Base-by-base conservation (phyloP, 1,284 basidiomycete species). In the Fomitopsis pinicola region DNA sequence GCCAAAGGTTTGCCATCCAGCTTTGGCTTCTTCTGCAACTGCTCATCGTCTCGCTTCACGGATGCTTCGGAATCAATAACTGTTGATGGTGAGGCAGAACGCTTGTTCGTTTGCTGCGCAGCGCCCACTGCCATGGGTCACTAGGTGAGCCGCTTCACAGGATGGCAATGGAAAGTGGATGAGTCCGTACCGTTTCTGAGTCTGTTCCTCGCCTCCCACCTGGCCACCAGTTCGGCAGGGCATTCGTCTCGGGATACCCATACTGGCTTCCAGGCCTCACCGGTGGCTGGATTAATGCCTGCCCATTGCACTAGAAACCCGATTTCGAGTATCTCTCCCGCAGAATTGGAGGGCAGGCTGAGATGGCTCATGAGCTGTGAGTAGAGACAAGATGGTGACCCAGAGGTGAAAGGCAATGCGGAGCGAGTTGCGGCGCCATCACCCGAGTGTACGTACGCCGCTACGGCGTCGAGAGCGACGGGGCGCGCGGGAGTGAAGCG, bases 261-360 rank as follows among this genome's bases (percentile, higher is more conserved):
- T 2, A 30, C 9, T 26, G 62, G 59, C 45, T 63, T 59, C 62
- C 59, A 61, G 8, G 57, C 19, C 36, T 61, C 60, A 2, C 62
- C 62, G 15, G 59, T 63, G 8, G 36, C 57, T 8, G 59, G 60
- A 38, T 63, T 58, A 33, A 61, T 48, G 30, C 60, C 62, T 50
- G 54, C 42, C 45, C 36, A 38, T 22, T 54, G 60, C 22, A 64
- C 61, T 9, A 64, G 53, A 26, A 45, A 64, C 26, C 63, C 63
- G 45, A 42, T 58, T 5, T 62, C 63, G 22, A 64, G 40, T 14
- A 62, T 62, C 28, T 58, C 56, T 28, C 36, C 52, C n/a, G 6
- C 35, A 54, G 28, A 5, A 45, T 45, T 4, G 22, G 15, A 5
- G n/a, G 42, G 15, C 42, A 42, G 14, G 15, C 10, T 45, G 8